phyloP scores from a whole-genome alignment of 768 basidiomycete species.

The Leucosporidium yakuticum region DNA sequence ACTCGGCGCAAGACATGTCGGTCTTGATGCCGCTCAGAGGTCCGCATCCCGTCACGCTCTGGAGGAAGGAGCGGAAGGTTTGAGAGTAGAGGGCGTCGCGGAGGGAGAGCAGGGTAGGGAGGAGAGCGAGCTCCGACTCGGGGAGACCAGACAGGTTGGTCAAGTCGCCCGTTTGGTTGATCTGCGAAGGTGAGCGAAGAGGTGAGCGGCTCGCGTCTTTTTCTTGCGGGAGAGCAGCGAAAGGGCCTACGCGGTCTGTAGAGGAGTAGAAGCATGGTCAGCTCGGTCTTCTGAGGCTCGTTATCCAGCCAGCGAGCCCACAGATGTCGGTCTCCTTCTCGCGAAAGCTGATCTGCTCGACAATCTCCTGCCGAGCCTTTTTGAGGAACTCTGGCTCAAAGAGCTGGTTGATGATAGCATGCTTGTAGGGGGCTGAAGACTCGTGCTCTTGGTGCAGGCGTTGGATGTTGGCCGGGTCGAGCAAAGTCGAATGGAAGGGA shows the following conservation, averaged over 20 bases:
- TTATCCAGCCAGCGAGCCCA: conserved; percentile 53
- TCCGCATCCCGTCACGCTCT: conserved; percentile 82
- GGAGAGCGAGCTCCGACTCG: conserved; percentile 64
- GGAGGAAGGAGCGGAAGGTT: conserved; percentile 74
- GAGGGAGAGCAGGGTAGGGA: conserved; percentile 72
- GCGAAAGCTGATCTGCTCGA: conserved; percentile 69
- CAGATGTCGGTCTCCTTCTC: conserved; percentile 99
- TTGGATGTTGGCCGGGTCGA: conserved; percentile 14
- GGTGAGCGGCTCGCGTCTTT: too few species aligned
- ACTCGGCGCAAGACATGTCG: conserved; percentile 86
- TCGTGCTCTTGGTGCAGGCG: conserved; percentile 15
- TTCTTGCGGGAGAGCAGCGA: too few species aligned
- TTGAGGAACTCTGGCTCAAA: conserved; percentile 76
- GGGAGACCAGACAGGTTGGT: conserved; percentile 85
- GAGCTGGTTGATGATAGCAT: conserved; percentile 70
- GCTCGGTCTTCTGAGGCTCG: neutral
- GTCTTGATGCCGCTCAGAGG: conserved; percentile 84
- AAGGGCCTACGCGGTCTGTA: neutral
- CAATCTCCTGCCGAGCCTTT: conserved; percentile 76
- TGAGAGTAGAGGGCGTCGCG: conserved; percentile 86
- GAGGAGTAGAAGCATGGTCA: neutral
- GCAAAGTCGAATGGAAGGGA: conserved; percentile 25
- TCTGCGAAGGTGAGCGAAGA: conserved; percentile 50
- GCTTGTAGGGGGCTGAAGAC: conserved; percentile 39
- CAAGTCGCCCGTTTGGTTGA: conserved; percentile 94